Conservation (phyloP, 106 monocot genomes). For the Acorus calamus region DNA sequence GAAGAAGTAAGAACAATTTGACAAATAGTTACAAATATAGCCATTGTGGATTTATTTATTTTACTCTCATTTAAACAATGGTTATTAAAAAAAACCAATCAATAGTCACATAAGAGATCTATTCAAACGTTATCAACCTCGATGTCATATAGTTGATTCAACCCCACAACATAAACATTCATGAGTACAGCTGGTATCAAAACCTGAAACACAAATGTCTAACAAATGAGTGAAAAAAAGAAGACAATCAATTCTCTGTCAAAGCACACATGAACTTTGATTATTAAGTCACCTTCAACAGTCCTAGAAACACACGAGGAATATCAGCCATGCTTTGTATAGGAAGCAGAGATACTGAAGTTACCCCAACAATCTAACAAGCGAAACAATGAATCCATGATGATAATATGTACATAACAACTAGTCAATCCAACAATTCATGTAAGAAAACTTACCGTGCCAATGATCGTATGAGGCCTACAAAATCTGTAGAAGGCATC, state of each 20-base stretch:
- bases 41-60: too few species aligned
- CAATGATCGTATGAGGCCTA: conserved; percentile 5
- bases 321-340: background rate
- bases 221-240: background rate
- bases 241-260: background rate
- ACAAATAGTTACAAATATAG: too few species aligned
- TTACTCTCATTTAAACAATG: too few species aligned
- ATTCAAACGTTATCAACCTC: conserved; percentile 41
- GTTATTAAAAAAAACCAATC: too few species aligned
- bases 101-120: too few species aligned
- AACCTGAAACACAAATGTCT: conserved; percentile 14
- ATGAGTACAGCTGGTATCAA: conserved; percentile 35
- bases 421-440: too few species aligned
- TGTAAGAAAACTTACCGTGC: background rate
- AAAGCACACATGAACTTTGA: too few species aligned
- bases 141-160: conserved; percentile 44
- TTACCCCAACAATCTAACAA: conserved; percentile 6
- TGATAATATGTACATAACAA: background rate
- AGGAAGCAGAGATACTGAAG: conserved; percentile 10
- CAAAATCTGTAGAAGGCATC: conserved; percentile 8
- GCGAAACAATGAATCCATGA: too few species aligned
- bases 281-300: background rate
- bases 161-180: conserved; percentile 48
- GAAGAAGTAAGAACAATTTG: too few species aligned
- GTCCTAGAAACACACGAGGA: conserved; percentile 5